These are phyloP conservation scores for Globisporangium alternatum DNA, from an alignment of 352 stramenopile genomes.

Conservation along the genomic window DNA sequence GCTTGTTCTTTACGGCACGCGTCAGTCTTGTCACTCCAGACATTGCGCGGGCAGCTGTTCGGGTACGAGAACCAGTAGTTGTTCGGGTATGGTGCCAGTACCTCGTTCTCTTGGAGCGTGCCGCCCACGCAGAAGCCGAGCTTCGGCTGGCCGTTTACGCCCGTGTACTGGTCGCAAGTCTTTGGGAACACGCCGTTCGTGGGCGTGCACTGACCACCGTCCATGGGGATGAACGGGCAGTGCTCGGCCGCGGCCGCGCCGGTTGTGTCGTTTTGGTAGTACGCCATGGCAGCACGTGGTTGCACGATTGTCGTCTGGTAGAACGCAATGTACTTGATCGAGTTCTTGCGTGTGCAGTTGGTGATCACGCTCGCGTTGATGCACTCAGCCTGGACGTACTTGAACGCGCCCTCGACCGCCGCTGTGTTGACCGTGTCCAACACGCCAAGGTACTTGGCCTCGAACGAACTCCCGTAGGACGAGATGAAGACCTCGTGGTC, in stretches of 20 bases:
- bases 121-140: slow-evolving; percentile 51
- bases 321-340: slow-evolving; percentile 56
- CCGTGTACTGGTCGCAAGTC: slow-evolving; percentile 53
- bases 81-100: slow-evolving; percentile 63
- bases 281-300: slow-evolving; percentile 33
- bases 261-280: slow-evolving; percentile 36
- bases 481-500: slow-evolving; percentile 34
- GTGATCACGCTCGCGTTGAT: slow-evolving; percentile 42
- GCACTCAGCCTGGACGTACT: slow-evolving; percentile 60
- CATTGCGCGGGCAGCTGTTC: slow-evolving; percentile 51
- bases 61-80: slow-evolving; percentile 85
- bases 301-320: slow-evolving; percentile 61
- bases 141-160: slow-evolving; percentile 34
- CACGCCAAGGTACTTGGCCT: slow-evolving; percentile 36
- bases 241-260: slow-evolving; percentile 29
- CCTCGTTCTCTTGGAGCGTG: slow-evolving; percentile 38
- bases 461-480: slow-evolving; percentile 37
- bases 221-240: slow-evolving; percentile 54
- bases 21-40: slow-evolving; percentile 42
- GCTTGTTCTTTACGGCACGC: slow-evolving; percentile 33
- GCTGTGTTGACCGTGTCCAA: slow-evolving; percentile 56
- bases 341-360: slow-evolving; percentile 55
- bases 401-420: slow-evolving; percentile 50
- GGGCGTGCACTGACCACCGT: slow-evolving; percentile 50
- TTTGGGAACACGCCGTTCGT: slow-evolving; percentile 33